These are phyloP conservation scores for Tetraselmis chui DNA, from an alignment of 139 green algal species.

Conservation along the genomic window DNA sequence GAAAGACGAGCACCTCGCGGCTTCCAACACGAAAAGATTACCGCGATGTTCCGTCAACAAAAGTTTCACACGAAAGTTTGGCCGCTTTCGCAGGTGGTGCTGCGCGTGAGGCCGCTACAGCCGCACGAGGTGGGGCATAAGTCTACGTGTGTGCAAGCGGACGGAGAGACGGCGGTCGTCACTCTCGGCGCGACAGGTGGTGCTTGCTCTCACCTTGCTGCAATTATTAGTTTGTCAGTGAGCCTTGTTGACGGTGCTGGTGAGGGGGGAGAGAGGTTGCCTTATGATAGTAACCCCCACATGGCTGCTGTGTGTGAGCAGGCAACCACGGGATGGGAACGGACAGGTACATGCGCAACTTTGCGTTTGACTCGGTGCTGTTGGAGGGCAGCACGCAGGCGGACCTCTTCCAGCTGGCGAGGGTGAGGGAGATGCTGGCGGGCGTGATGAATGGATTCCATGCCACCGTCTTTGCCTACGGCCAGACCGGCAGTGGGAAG, in stretches of 20 bases:
- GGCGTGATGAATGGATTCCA: constrained; percentile 24
- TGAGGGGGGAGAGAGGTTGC: too few relatives aligned
- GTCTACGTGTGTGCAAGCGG: not conserved
- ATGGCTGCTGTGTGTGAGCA: too few relatives aligned
- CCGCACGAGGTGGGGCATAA: not conserved
- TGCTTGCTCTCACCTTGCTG: too few relatives aligned
- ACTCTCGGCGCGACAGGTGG: not conserved
- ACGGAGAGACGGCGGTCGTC: not conserved
- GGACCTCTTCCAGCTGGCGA: constrained; percentile 19
- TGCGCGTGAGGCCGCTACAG: not conserved
- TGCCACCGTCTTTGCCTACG: constrained; percentile 43
- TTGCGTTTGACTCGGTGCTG: not conserved
- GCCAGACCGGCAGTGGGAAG: constrained; percentile 48
- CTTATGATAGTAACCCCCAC: too few relatives aligned
- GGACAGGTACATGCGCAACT: not conserved
- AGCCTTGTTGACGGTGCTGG: too few relatives aligned
- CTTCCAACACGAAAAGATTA: too few relatives aligned
- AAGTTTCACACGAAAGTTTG: too few relatives aligned
- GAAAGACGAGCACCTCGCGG: too few relatives aligned
- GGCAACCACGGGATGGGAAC: not conserved
- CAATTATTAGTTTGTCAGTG: too few relatives aligned
- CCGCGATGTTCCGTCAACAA: too few relatives aligned
- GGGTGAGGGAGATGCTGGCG: constrained; percentile 19
- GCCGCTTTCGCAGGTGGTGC: not conserved
- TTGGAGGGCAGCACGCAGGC: not conserved